Percentiles rank a stretch among this genome's conserved stretches.
Conservation (phyloP, 1,139 yeast species). For the Diutina siamensis region DNA sequence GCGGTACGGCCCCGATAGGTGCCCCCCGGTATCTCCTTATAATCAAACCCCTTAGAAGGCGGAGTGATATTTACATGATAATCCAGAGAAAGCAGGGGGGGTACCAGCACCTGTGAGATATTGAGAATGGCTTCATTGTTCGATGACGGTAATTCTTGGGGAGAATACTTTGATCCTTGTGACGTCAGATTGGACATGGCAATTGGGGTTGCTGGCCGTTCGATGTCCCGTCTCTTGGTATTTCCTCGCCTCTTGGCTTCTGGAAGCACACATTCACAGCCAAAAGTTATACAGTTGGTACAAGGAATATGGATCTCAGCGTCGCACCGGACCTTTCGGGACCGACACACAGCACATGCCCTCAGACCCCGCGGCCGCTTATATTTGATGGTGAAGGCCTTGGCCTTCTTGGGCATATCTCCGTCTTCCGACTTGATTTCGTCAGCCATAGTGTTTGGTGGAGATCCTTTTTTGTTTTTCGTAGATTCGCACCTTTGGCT, state of each 20-base stretch:
- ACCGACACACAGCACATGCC: conserved; percentile 51
- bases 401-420: conserved; percentile 23
- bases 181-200: background rate
- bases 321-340: conserved; percentile 66
- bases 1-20: conserved; percentile 1
- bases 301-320: conserved; percentile 63
- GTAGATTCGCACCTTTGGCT: too few species aligned
- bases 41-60: conserved; percentile 29
- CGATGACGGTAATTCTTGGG: too few species aligned
- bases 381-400: conserved; percentile 38
- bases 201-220: background rate
- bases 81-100: conserved; percentile 32
- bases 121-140: conserved; percentile 31
- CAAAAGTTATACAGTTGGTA: conserved; percentile 67
- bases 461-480: background rate
- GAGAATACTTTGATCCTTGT: too few species aligned
- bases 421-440: background rate
- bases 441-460: background rate
- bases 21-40: conserved; percentile 8
- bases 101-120: conserved; percentile 32
- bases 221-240: conserved; percentile 12
- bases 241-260: conserved; percentile 40
- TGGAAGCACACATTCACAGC: conserved; percentile 43
- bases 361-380: conserved; percentile 41
- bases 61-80: conserved; percentile 20